These are phyloP conservation scores for Pleomassaria siparia DNA, from an alignment of 2,329 filamentous ascomycete species.

Conservation along the genomic window DNA sequence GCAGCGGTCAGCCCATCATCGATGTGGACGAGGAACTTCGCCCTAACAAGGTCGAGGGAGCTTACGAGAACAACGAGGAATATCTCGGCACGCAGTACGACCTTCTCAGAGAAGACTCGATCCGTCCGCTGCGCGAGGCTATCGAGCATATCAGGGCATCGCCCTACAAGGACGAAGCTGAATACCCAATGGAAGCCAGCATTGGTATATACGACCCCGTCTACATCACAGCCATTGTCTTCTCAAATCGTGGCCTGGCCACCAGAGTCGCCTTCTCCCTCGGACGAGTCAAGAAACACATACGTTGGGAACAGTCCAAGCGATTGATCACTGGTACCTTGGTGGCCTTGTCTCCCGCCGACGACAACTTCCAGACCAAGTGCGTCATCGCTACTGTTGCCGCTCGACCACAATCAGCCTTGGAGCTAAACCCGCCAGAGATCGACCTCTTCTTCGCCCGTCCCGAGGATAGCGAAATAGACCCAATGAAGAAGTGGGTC, in stretches of 20 bases:
- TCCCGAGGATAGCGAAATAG: slow-evolving; percentile 62
- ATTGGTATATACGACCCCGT: slow-evolving; percentile 43
- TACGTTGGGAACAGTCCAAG: slow-evolving; percentile 68
- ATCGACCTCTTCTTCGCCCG: slow-evolving; percentile 75
- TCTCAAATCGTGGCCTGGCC: slow-evolving; percentile 64
- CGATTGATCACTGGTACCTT: slow-evolving; percentile 57
- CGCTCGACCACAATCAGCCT: slow-evolving; percentile 63
- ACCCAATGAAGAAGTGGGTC: slow-evolving; percentile 68
- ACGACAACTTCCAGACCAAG: slow-evolving; percentile 64
- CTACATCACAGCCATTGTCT: slow-evolving; percentile 64
- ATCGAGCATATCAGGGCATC: slow-evolving; percentile 58
- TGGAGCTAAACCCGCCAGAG: slow-evolving; percentile 67
- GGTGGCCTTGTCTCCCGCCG: slow-evolving; percentile 56
- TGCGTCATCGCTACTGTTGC: slow-evolving; percentile 74
- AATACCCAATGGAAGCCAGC: slow-evolving; percentile 29
- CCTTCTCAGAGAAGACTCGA: slow-evolving; percentile 72
- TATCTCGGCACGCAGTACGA: slow-evolving; percentile 77
- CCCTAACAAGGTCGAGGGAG: slow-evolving; percentile 43
- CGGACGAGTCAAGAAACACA: slow-evolving; percentile 62
- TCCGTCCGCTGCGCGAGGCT: slow-evolving; percentile 68
- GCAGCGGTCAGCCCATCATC: slow-evolving; percentile 16
- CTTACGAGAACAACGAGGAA: slow-evolving; percentile 62
- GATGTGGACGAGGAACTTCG: slow-evolving; percentile 21
- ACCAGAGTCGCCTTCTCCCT: slow-evolving; percentile 72
- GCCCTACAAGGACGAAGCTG: slow-evolving; percentile 61